These are phyloP conservation scores for Cadophora malorum DNA, from an alignment of 2,329 filamentous ascomycete species.

Conservation along the genomic window DNA sequence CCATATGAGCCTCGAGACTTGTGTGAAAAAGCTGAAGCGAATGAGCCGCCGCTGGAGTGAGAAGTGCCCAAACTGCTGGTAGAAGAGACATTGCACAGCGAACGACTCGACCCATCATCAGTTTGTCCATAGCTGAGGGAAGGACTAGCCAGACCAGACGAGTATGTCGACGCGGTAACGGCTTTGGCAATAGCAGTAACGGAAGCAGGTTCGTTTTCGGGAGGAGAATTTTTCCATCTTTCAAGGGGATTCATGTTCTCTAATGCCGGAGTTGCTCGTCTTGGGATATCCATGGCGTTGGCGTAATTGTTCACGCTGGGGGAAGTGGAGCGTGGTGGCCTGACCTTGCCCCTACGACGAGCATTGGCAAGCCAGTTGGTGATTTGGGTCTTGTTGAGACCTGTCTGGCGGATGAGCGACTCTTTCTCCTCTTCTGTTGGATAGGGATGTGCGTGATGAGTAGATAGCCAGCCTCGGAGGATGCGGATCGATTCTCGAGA, in stretches of 20 bases:
- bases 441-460: conserved; percentile 83
- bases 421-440: conserved; percentile 89
- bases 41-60: conserved; percentile 63
- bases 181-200: conserved; percentile 69
- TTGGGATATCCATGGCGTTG: conserved; percentile 76
- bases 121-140: conserved; percentile 60
- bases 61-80: conserved; percentile 66
- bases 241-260: conserved; percentile 69
- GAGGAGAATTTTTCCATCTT: conserved; percentile 72
- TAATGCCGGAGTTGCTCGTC: conserved; percentile 59
- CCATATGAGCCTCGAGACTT: conserved; percentile 61
- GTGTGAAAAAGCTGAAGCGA: conserved; percentile 64
- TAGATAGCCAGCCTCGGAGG: conserved; percentile 83
- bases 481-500: conserved; percentile 80
- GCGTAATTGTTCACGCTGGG: conserved; percentile 67
- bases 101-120: conserved; percentile 65
- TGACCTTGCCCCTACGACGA: conserved; percentile 79
- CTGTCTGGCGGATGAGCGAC: conserved; percentile 76
- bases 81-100: conserved; percentile 64
- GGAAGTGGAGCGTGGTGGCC: conserved; percentile 70
- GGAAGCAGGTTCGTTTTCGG: conserved; percentile 71
- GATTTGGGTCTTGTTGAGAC: conserved; percentile 83
- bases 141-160: conserved; percentile 63
- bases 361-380: conserved; percentile 94
- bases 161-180: conserved; percentile 57